Conservation (phyloP, 129 eudicot species). For the Chrysanthemum seticuspe region DNA sequence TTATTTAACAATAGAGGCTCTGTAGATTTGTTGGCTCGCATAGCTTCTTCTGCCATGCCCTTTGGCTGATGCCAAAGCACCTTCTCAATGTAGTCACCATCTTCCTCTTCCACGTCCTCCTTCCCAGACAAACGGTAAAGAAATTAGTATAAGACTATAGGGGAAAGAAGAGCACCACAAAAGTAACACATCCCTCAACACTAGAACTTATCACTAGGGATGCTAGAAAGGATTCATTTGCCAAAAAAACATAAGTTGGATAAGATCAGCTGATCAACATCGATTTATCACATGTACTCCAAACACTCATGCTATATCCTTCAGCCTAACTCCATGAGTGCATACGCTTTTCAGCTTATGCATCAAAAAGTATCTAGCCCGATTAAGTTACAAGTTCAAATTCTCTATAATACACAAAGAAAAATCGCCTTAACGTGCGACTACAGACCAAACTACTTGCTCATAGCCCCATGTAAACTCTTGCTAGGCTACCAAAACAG, state of each 20-base stretch:
- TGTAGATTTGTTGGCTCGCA: slow-evolving; percentile 57
- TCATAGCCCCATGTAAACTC: slow-evolving; percentile 1
- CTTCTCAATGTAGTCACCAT: slow-evolving; percentile 85
- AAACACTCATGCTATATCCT: not conserved
- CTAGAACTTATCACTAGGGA: too few species aligned
- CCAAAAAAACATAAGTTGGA: too few species aligned
- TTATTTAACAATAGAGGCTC: slow-evolving; percentile 75
- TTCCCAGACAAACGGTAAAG: slow-evolving; percentile 34
- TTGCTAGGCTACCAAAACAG: slow-evolving; percentile 12
- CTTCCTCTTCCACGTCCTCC: slow-evolving; percentile 96
- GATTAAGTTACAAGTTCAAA: not conserved
- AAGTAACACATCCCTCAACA: slow-evolving; percentile 8
- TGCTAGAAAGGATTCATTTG: too few species aligned
- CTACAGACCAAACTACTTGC: not conserved
- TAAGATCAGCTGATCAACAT: not conserved
- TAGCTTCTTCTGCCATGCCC: slow-evolving; percentile 92
- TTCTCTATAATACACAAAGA: not conserved
- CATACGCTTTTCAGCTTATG: not conserved
- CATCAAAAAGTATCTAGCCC: not conserved
- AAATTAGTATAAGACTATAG: slow-evolving; percentile 20
- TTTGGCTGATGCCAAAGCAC: slow-evolving; percentile 98
- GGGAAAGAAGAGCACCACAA: not conserved
- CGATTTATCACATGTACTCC: not conserved
- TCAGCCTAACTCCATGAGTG: not conserved
- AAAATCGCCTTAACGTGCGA: not conserved